Conservation (phyloP, 2,329 filamentous ascomycete species). For the Fusarium siculi region DNA sequence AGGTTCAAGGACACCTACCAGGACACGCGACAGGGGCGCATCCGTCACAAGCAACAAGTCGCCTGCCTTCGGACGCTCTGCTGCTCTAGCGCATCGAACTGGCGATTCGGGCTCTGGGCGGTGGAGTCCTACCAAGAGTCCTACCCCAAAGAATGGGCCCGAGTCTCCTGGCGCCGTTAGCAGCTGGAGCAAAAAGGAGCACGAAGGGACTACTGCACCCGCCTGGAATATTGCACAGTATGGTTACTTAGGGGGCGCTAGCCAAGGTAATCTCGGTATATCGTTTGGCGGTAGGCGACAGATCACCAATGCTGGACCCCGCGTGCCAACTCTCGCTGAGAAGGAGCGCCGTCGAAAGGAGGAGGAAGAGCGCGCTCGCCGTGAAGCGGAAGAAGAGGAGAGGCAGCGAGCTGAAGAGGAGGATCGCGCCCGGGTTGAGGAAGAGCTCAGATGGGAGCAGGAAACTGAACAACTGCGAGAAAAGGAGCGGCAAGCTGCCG, state of each 20-base stretch:
- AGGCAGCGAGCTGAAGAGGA: slow-evolving; percentile 67
- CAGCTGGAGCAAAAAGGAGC: slow-evolving; percentile 88
- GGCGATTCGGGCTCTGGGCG: slow-evolving; percentile 66
- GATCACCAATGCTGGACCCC: slow-evolving; percentile 84
- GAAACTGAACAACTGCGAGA: slow-evolving; percentile 70
- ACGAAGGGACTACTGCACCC: slow-evolving; percentile 83
- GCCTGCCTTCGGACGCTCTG: slow-evolving; percentile 55
- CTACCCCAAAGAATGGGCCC: slow-evolving; percentile 57
- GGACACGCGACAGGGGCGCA: slow-evolving; percentile 57
- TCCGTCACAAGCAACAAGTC: slow-evolving; percentile 70
- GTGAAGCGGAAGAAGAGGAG: slow-evolving; percentile 64
- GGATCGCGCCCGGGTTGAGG: slow-evolving; percentile 69
- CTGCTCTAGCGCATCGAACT: slow-evolving; percentile 60
- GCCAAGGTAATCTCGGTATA: slow-evolving; percentile 93
- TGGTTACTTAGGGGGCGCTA: slow-evolving; percentile 97
- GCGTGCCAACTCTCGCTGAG: slow-evolving; percentile 83
- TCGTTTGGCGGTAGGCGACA: slow-evolving; percentile 91
- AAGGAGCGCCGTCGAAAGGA: slow-evolving; percentile 77
- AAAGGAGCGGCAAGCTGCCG: slow-evolving; percentile 68
- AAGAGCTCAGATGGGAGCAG: slow-evolving; percentile 74
- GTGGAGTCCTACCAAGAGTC: slow-evolving; percentile 72
- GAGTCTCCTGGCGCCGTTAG: slow-evolving; percentile 71
- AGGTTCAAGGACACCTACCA: slow-evolving; percentile 62
- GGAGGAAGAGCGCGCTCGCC: slow-evolving; percentile 69
- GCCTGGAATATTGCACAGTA: slow-evolving; percentile 99